Base-by-base conservation (phyloP, 805 yeast species). In the Candida ascalaphidarum region DNA sequence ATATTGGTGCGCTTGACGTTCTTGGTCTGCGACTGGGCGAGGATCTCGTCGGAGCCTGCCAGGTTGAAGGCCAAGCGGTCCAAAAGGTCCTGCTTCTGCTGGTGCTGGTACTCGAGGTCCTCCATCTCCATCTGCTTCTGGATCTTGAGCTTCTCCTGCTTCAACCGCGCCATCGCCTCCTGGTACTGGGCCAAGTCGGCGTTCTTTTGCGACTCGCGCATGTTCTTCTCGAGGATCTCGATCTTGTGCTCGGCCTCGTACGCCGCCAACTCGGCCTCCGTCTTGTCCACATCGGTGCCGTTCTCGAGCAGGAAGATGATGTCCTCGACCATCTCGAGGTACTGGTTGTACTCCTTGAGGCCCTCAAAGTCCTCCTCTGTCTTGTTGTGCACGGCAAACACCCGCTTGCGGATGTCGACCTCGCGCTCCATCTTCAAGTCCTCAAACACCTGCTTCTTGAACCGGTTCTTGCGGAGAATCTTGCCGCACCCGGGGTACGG, bases 401-500 rank as follows among this genome's bases (percentile, higher is more conserved):
- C 85, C 32, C 89, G 64, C 43, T 77, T 79, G 28, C 99, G 68
- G 12, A 88, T 74, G 52, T 92, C 97, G 21, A 94, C 85, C 48
- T 92, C 99, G 36, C 81, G 71, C 52, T 92, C 99, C 3, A 92
- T 94, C 6, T 55, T 65, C 22, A 92, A 71, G 54, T 92, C 96
- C 41, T 89, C 96, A 49, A 92, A 92, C 3, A 86, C 71, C 58
- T 92, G 98, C 22, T 83, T 70, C 60, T 92, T 94, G 64, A 92
- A 92, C 58, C 76, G 75, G 55, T 84, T 84, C 65, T 82, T 83
- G 41, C 98, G 65, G 36, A 92, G 61, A 8, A 79, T 83, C 61
- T 81, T 84, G 32, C 79, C 86, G 61, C 99, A 92, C 29, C 79
- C 77, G 4, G 86, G 81, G 51, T 88, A 89, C 1, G 98, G 98